Percentiles rank a stretch among this genome's conserved stretches.
phyloP scores from a whole-genome alignment of 257 asterid species.

The Phtheirospermum japonicum region DNA sequence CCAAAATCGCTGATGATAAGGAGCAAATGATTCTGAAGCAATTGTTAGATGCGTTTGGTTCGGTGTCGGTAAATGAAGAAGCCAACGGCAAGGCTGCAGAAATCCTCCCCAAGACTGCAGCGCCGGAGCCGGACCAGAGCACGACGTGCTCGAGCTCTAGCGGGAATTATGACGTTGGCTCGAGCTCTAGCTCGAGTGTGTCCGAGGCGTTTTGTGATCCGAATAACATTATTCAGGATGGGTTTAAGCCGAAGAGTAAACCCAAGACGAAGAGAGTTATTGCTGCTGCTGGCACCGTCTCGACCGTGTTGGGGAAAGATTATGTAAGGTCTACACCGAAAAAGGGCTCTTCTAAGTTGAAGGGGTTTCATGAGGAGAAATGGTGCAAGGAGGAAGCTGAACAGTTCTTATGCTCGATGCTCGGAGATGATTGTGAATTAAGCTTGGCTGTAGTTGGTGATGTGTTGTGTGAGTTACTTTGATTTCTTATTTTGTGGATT shows the following conservation, averaged over 20 bases:
- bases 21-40: constrained; percentile 33
- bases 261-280: constrained; percentile 53
- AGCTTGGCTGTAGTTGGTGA: constrained; percentile 70
- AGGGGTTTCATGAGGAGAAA: constrained; percentile 38
- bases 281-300: constrained; percentile 79
- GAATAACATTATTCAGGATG: constrained; percentile 34
- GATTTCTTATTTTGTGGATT: constrained; percentile 10
- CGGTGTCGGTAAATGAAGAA: constrained; percentile 47
- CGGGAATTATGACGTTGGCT: constrained; percentile 44
- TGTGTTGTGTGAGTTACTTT: constrained; percentile 67
- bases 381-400: constrained; percentile 65
- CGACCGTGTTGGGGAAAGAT: constrained; percentile 73
- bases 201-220: constrained; percentile 42
- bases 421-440: constrained; percentile 71
- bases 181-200: constrained; percentile 56
- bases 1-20: constrained; percentile 17
- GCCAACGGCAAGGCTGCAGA: constrained; percentile 56
- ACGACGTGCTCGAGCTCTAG: constrained; percentile 66
- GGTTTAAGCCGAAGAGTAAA: constrained; percentile 43
- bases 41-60: constrained; percentile 46
- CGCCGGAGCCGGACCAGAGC: constrained; percentile 61
- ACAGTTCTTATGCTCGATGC: constrained; percentile 77
- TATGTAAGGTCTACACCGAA: constrained; percentile 70
- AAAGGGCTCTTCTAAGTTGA: constrained; percentile 44
- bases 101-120: constrained; percentile 34